These are phyloP conservation scores for Phytophthora aleatoria DNA, from an alignment of 352 stramenopile genomes.

Conservation along the genomic window DNA sequence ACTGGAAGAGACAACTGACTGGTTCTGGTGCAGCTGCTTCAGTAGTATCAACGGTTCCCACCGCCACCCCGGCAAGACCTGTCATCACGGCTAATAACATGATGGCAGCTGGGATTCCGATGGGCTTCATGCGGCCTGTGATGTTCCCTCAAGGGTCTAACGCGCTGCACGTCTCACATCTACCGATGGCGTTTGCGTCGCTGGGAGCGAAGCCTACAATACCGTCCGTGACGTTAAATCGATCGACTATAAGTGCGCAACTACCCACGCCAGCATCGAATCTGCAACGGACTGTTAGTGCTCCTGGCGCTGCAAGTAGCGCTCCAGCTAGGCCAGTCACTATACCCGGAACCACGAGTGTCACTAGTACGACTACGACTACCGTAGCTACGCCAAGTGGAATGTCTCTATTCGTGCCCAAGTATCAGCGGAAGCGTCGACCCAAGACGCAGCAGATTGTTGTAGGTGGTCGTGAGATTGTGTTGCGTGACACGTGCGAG, in stretches of 20 bases:
- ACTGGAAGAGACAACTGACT: constrained; percentile 26
- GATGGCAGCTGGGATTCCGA: constrained; percentile 29
- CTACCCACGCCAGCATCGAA: constrained; percentile 3
- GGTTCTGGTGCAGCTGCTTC: not conserved
- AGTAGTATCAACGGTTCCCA: not conserved
- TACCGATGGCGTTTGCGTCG: constrained; percentile 35
- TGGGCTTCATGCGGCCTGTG: constrained; percentile 36
- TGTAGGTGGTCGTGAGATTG: constrained; percentile 45
- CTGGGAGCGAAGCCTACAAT: constrained; percentile 29
- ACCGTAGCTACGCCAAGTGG: constrained; percentile 6
- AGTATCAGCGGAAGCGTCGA: constrained; percentile 41
- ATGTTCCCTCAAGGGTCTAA: constrained; percentile 25
- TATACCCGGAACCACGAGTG: constrained; percentile 3
- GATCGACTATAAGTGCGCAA: constrained; percentile 17
- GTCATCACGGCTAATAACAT: constrained; percentile 17
- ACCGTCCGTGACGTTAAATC: constrained; percentile 23
- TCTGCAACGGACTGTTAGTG: constrained; percentile 15
- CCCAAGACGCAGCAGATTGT: constrained; percentile 61
- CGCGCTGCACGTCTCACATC: constrained; percentile 25
- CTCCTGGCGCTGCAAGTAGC: constrained; percentile 13
- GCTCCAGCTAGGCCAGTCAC: constrained; percentile 7
- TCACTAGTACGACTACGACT: not conserved
- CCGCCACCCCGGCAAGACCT: constrained; percentile 6
- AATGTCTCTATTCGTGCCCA: constrained; percentile 12
- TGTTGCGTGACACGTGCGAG: constrained; percentile 65